phyloP scores from a whole-genome alignment of 495 filamentous ascomycete species.

The Podospora pseudocomata region DNA sequence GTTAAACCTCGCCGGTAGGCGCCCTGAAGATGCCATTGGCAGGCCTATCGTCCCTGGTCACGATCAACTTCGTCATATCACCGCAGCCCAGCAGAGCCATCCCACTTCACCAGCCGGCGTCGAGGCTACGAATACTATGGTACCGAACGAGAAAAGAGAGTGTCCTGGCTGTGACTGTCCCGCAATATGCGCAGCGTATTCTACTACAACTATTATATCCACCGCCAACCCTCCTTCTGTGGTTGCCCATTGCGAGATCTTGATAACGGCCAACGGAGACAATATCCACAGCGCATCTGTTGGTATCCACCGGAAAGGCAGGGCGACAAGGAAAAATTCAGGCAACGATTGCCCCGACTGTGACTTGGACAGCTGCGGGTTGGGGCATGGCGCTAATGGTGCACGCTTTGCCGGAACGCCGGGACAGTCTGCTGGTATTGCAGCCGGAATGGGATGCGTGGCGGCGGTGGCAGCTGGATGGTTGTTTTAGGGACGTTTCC shows the following conservation, averaged over 20 bases:
- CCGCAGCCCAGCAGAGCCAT: not conserved
- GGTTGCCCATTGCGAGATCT: not conserved
- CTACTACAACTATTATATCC: not conserved
- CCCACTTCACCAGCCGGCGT: not conserved
- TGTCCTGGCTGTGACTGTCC: not conserved
- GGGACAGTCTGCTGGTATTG: not conserved
- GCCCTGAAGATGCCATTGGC: not conserved
- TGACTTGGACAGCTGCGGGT: not conserved
- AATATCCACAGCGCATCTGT: not conserved
- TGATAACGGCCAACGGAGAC: not conserved
- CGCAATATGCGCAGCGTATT: not conserved
- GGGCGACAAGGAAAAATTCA: not conserved
- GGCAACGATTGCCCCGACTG: not conserved
- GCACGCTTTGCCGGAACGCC: not conserved
- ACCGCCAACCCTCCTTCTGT: not conserved
- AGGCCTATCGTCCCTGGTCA: not conserved
- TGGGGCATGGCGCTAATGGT: not conserved
- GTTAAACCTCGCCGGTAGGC: not conserved
- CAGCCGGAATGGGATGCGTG: not conserved
- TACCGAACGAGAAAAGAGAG: not conserved
- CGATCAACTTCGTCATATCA: not conserved
- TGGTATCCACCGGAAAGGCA: not conserved
- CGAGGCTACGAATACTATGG: not conserved
- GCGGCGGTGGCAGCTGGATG: not conserved
- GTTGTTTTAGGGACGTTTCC: not conserved